A percentile compares a stretch with the other conserved stretches of the same genome.
Conservation (phyloP, 306 rosid genomes). For the Styphnolobium japonicum region DNA sequence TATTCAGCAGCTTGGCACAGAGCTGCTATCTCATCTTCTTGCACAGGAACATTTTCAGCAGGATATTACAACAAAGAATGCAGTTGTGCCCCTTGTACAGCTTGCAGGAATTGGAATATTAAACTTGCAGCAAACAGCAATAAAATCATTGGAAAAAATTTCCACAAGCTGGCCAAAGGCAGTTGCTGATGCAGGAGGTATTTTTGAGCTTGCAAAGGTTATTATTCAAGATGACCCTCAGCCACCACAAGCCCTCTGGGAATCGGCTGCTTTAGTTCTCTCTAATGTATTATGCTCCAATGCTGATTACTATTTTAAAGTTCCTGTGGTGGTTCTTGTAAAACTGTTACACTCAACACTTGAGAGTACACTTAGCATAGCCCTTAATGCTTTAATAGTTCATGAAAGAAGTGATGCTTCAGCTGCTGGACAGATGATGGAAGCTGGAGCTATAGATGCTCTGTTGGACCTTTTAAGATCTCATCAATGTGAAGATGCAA, state of each 20-base stretch:
- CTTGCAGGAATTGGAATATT: constrained; percentile 98
- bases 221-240: constrained; percentile 96
- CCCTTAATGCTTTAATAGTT: constrained; percentile 73
- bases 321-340: constrained; percentile 93
- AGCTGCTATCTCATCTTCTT: constrained; percentile 89
- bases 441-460: constrained; percentile 84
- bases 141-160: constrained; percentile 85
- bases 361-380: constrained; percentile 73
- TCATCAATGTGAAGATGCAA: constrained; percentile 90
- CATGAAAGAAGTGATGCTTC: constrained; percentile 76
- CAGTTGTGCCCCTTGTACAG: constrained; percentile 94
- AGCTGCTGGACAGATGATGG: constrained; percentile 88
- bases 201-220: constrained; percentile 92
- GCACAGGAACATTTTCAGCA: constrained; percentile 96
- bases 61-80: constrained; percentile 91
- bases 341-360: constrained; percentile 80
- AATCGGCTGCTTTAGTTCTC: constrained; percentile 93
- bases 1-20: constrained; percentile 98
- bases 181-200: constrained; percentile 96
- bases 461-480: constrained; percentile 86
- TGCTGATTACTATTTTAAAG: constrained; percentile 83
- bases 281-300: constrained; percentile 73
- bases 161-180: constrained; percentile 94
- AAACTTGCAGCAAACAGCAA: constrained; percentile 89
- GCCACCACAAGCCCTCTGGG: constrained; percentile 92